A percentile compares a stretch with the other conserved stretches of the same genome.
These are phyloP conservation scores for Noccaea bulbosa DNA, from an alignment of 345 rosid genomes.

Conservation along the genomic window DNA sequence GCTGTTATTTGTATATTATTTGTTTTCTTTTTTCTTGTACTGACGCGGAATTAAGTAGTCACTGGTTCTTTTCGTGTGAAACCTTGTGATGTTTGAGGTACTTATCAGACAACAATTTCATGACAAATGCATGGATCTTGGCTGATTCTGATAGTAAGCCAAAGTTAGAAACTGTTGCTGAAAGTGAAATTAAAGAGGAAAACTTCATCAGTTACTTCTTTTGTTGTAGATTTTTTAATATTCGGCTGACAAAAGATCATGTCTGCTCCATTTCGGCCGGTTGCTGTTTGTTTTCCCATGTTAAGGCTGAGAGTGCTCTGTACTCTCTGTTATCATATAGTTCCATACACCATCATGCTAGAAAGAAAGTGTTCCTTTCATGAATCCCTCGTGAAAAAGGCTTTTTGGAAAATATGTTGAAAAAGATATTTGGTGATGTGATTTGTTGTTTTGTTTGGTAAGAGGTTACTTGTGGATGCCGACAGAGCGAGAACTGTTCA, in stretches of 20 bases:
- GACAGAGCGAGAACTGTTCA: constrained; percentile 33
- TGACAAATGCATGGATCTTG: constrained; percentile 31
- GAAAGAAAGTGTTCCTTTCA: constrained; percentile 30
- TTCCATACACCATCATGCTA: constrained; percentile 18
- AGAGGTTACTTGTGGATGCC: constrained; percentile 13
- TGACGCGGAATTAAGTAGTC: constrained; percentile 12
- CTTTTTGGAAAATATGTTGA: neutral
- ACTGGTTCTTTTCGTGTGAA: neutral
- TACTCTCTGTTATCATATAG: constrained; percentile 16
- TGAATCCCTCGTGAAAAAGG: constrained; percentile 20
- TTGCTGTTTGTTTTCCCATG: constrained; percentile 37
- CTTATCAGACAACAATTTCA: constrained; percentile 20
- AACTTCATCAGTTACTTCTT: constrained; percentile 23
- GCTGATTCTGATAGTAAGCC: constrained; percentile 40
- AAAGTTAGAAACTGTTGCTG: constrained; percentile 36
- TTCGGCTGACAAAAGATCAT: constrained; percentile 32
- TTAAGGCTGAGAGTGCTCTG: constrained; percentile 16
- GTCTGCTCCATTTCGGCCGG: constrained; percentile 25
- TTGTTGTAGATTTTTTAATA: constrained; percentile 11
- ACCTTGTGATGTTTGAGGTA: constrained; percentile 13
- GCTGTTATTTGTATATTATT: constrained; percentile 15
- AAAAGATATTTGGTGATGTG: constrained; percentile 32
- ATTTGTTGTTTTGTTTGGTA: constrained; percentile 37
- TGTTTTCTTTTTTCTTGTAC: constrained; percentile 20
- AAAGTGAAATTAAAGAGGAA: constrained; percentile 25